Base-by-base conservation (phyloP, 148 eudicot genomes). In the Drosera capensis region DNA sequence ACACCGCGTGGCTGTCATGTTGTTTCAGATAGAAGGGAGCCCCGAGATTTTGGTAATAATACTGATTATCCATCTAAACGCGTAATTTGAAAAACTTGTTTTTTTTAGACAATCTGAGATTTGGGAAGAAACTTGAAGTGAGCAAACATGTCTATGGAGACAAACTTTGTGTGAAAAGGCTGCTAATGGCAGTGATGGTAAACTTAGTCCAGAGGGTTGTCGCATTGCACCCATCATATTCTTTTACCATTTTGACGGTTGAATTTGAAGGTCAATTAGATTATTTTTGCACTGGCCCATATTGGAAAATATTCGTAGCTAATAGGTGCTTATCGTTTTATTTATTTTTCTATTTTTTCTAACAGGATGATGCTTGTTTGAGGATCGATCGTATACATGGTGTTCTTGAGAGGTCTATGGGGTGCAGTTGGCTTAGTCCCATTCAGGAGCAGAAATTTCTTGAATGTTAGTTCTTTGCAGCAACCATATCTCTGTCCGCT, bases 351-450 rank as follows among this genome's bases (percentile, higher is more conserved):
- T 23, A 6, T 49, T 28, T 8, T 17, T 15, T 26, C 24, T 18
- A 42, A 55, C 73, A 87, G 94, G 72, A 65, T 40, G 66, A 59
- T 66, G 76, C 85, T 43, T 82, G 96, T 55, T 73, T 86, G 4
- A 70, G 72, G 57, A 68, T 83, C 48, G 90, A 79, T 74, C 48
- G 58, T 37, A 68, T 74, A 45, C 60, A 61, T 14, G 94, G 96
- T 60, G 96, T 87, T 45, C 70, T 87, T 54, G 94, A 80, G 55
- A 82, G 94, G 94, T 87, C 96, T 37, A 52, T 70, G 7, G 96
- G 96, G 25, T 87, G 96, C 64, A 87, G 96, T 72, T 82, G 78
- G 90, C 77, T 58, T 57, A 52, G 67, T 57, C 54, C 72, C 20
- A 47, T 21, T 2, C 74, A 70, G 39, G 48, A 48, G 45, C 76